A percentile compares a stretch with the other conserved stretches of the same genome.
Conservation (phyloP, 345 rosid species). For the Eucalyptus curtisii region DNA sequence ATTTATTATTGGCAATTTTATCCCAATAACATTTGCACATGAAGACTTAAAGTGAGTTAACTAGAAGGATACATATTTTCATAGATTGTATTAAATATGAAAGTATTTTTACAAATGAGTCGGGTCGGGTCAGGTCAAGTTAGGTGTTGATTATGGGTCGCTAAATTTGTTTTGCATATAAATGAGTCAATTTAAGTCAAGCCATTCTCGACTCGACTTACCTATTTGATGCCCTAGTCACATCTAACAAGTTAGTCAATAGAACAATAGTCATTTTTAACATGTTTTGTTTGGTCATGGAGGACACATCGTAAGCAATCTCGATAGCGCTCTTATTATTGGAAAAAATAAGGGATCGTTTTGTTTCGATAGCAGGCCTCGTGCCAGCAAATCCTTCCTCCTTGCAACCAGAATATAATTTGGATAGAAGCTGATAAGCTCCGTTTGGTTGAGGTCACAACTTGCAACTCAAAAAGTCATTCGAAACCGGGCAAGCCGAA, state of each 20-base stretch:
- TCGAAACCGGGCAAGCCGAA: neutral
- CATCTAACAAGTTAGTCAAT: neutral
- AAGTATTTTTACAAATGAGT: neutral
- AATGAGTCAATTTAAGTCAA: neutral
- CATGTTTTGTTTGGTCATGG: neutral
- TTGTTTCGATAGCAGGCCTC: neutral
- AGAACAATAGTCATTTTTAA: neutral
- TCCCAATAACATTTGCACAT: neutral
- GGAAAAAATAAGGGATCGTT: neutral
- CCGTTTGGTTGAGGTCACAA: neutral
- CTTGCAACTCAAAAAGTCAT: neutral
- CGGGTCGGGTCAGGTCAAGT: too few relatives aligned
- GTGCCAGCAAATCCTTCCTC: neutral
- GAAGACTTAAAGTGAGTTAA: too few relatives aligned
- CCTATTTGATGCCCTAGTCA: neutral
- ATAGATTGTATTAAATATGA: neutral
- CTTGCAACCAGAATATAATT: neutral
- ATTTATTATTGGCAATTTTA: too few relatives aligned
- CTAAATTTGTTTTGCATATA: too few relatives aligned
- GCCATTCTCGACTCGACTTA: neutral
- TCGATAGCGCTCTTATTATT: neutral
- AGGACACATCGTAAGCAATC: neutral
- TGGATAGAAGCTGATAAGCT: neutral
- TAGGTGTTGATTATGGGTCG: rapidly evolving
- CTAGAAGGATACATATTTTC: rapidly evolving